These are phyloP conservation scores for Suillus cothurnatus DNA, from an alignment of 768 basidiomycete species.

Conservation along the genomic window DNA sequence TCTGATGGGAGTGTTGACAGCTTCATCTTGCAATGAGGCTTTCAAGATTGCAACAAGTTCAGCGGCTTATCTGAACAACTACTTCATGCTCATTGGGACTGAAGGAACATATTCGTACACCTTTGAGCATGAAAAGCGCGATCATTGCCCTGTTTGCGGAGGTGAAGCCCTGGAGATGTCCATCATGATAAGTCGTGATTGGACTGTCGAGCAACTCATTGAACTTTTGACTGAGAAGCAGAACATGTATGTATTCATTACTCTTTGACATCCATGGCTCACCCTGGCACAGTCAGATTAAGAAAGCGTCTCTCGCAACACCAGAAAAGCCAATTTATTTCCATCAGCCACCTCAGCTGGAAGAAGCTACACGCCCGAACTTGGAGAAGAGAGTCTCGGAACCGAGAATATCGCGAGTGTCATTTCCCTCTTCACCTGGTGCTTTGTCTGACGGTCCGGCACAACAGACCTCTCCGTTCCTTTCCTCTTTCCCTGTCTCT, in stretches of 20 bases:
- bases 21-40: conserved; percentile 98
- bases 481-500: conserved; percentile 70
- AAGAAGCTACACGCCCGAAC: conserved; percentile 88
- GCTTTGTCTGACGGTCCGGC: conserved; percentile 9
- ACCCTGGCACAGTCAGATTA: conserved; percentile 75
- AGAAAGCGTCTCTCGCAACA: conserved; percentile 89
- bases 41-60: conserved; percentile 98
- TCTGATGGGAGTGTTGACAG: conserved; percentile 40
- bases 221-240: conserved; percentile 87
- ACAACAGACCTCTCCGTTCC: conserved; percentile 79
- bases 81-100: conserved; percentile 98
- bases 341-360: conserved; percentile 91
- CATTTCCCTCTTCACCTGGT: conserved; percentile 1
- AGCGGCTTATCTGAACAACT: conserved; percentile 94
- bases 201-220: conserved; percentile 85
- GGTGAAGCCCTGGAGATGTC: conserved; percentile 80
- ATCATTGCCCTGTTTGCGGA: conserved; percentile 96
- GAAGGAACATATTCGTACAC: conserved; percentile 97
- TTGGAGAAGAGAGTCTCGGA: conserved; percentile 85
- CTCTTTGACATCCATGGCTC: not conserved
- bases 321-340: conserved; percentile 82
- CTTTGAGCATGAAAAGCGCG: conserved; percentile 90
- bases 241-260: conserved; percentile 71
- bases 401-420: conserved; percentile 68
- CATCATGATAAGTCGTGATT: conserved; percentile 77